phyloP scores from a whole-genome alignment of 139 green algal species.

The Haematococcus sp. region DNA sequence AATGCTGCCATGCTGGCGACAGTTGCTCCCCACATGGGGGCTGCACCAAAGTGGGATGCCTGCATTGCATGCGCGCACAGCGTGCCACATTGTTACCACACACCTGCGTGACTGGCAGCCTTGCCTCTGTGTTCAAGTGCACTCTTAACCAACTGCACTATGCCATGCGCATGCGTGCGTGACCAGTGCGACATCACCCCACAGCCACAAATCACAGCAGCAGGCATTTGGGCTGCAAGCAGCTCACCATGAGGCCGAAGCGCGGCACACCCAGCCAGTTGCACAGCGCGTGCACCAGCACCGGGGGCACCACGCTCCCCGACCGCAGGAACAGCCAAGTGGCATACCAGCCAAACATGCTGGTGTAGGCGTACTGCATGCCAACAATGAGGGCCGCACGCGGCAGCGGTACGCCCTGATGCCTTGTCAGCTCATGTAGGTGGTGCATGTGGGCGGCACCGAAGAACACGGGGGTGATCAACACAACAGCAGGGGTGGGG shows the following conservation, averaged over 20 bases:
- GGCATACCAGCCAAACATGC: conserved; percentile 70
- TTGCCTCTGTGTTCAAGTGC: no score
- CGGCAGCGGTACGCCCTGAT: conserved; percentile 14
- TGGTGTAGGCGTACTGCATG: conserved; percentile 71
- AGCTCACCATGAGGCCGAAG: conserved; percentile 34
- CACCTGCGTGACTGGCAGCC: no score
- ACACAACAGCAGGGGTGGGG: conserved; percentile 19
- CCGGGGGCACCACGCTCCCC: conserved; percentile 36
- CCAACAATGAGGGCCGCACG: conserved; percentile 14
- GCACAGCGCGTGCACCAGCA: conserved; percentile 65
- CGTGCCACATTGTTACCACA: no score
- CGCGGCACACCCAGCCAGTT: conserved; percentile 76
- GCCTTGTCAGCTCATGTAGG: conserved; percentile 46
- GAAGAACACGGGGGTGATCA: conserved; percentile 75
- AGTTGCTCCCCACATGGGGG: no score
- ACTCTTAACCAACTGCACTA: no score
- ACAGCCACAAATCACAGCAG: no score
- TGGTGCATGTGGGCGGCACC: conserved; percentile 79
- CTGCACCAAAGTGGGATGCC: no score
- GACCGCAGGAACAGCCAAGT: conserved; percentile 61
- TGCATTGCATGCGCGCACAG: no score
- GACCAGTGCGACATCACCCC: no score
- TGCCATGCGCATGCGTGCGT: no score
- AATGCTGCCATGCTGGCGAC: no score
- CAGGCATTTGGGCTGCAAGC: no score